These are phyloP conservation scores for Leccinum subspadiceum DNA, from an alignment of 1,284 basidiomycete species.

Conservation along the genomic window DNA sequence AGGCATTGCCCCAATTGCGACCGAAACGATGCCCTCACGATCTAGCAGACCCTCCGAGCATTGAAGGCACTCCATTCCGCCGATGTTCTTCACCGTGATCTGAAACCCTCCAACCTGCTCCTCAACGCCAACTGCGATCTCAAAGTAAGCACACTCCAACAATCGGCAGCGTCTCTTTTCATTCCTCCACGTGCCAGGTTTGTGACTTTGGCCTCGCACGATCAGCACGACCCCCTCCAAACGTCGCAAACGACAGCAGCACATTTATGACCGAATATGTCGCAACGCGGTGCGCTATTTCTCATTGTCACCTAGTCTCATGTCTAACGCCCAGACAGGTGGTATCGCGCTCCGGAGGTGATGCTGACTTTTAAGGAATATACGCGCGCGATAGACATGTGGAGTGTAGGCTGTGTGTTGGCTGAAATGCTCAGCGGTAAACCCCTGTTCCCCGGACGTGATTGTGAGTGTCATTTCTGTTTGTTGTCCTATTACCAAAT, in stretches of 20 bases:
- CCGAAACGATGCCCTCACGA: constrained; percentile 13
- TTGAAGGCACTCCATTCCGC: constrained; percentile 92
- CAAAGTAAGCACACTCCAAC: constrained; percentile 52
- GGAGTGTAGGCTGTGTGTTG: constrained; percentile 91
- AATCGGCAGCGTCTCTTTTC: constrained; percentile 8
- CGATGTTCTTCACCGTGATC: constrained; percentile 84
- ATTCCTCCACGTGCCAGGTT: constrained; percentile 44
- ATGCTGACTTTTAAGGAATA: constrained; percentile 97
- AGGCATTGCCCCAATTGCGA: constrained; percentile 11
- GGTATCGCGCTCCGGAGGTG: constrained; percentile 94
- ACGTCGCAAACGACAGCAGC: constrained; percentile 77
- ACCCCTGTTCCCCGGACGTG: constrained; percentile 87
- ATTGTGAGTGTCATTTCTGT: constrained; percentile 47
- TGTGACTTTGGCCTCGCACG: constrained; percentile 94
- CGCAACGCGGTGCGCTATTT: constrained; percentile 64
- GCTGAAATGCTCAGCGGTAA: constrained; percentile 93
- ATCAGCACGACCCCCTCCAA: constrained; percentile 76
- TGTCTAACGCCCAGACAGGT: constrained; percentile 44
- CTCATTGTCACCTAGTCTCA: not conserved
- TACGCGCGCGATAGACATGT: constrained; percentile 89
- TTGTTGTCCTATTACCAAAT: not conserved
- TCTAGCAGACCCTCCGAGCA: constrained; percentile 68
- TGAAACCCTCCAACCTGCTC: constrained; percentile 91
- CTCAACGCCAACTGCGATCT: constrained; percentile 95
- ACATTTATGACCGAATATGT: constrained; percentile 97